Conservation (phyloP, 1,284 basidiomycete genomes). For the Papiliotrema fonsecae region DNA sequence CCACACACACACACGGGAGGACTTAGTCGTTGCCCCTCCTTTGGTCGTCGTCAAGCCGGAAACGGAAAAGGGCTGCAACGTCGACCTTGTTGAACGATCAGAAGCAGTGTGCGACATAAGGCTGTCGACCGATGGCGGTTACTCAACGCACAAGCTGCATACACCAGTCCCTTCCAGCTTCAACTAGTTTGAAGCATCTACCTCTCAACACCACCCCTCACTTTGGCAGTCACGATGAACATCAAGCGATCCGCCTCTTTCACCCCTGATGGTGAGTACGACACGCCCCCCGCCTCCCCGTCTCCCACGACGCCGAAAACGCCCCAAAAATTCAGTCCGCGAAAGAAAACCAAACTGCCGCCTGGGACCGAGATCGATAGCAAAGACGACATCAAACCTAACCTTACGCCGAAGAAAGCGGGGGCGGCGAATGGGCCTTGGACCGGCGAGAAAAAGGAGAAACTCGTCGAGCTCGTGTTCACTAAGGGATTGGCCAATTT, state of each 20-base stretch:
- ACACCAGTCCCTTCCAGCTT: too few species aligned
- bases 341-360: background rate
- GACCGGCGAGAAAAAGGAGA: background rate
- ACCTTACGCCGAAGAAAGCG: background rate
- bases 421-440: background rate
- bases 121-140: too few species aligned
- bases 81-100: too few species aligned
- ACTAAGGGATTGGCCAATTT: background rate
- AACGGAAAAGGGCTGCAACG: too few species aligned
- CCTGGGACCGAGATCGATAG: background rate
- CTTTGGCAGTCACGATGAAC: too few species aligned
- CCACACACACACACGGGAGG: too few species aligned
- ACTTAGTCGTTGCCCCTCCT: too few species aligned
- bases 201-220: too few species aligned
- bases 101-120: too few species aligned
- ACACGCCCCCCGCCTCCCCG: background rate
- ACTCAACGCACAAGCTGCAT: too few species aligned
- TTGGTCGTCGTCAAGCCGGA: too few species aligned
- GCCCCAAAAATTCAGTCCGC: background rate
- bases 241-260: background rate
- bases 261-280: background rate
- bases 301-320: background rate
- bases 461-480: background rate
- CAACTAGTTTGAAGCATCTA: too few species aligned
- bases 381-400: background rate